Percentiles rank a stretch among this genome's conserved stretches.
phyloP scores from a whole-genome alignment of 192 early-diverging fungal species.

The Rhizophagus sp. region DNA sequence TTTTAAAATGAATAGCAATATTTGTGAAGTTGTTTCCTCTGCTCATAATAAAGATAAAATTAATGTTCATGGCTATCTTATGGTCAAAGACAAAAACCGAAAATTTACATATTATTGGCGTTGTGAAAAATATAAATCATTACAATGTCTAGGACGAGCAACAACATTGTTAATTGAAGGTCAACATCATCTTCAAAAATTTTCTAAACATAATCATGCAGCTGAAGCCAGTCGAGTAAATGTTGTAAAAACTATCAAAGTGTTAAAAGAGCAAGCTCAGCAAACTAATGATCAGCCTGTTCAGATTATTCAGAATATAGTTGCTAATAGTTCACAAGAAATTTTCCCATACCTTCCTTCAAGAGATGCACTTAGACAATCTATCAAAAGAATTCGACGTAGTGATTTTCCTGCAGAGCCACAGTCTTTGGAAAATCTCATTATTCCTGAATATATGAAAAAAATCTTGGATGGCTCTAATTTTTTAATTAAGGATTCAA shows the following conservation, averaged over 20 bases:
- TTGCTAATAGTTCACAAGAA: not conserved
- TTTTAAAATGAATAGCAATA: not conserved
- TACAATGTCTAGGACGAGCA: not conserved
- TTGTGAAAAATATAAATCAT: not conserved
- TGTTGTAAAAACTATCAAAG: not conserved
- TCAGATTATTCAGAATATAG: not conserved
- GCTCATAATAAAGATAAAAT: not conserved
- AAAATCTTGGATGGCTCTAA: not conserved
- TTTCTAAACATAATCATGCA: not conserved
- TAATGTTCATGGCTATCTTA: constrained; percentile 13
- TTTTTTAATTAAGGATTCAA: not conserved
- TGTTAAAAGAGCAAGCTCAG: not conserved
- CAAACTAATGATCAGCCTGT: not conserved
- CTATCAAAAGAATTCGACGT: not conserved
- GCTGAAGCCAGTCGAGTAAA: not conserved
- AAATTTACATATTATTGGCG: not conserved
- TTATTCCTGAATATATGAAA: constrained; percentile 16
- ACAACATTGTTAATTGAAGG: not conserved
- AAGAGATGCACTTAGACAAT: not conserved
- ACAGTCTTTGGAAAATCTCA: not conserved
- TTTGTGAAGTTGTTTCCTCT: constrained; percentile 12
- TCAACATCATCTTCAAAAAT: not conserved
- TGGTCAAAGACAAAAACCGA: not conserved
- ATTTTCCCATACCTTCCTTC: constrained; percentile 1
- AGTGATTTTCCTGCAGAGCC: not conserved